phyloP scores from a whole-genome alignment of 164 flowering plant genomes.

The Buxus sempervirens region DNA sequence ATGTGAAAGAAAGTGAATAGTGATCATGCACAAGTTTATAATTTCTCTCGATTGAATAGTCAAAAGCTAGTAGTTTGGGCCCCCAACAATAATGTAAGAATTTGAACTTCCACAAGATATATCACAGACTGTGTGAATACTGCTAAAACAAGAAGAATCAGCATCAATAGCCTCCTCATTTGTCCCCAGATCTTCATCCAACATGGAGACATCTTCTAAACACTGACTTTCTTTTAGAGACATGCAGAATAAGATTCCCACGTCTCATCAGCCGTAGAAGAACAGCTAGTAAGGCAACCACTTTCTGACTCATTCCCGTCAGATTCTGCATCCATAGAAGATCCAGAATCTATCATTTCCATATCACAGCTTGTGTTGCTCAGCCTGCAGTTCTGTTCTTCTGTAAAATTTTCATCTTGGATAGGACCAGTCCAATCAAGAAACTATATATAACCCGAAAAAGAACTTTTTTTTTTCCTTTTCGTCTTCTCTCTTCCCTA shows the following conservation, averaged over 20 bases:
- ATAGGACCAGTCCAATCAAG: not conserved
- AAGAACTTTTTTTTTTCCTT: too few species aligned
- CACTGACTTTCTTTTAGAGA: constrained; percentile 8
- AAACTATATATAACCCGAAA: too few species aligned
- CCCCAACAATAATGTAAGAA: constrained; percentile 9
- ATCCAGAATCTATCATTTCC: not conserved
- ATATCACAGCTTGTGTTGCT: not conserved
- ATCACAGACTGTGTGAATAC: constrained; percentile 23
- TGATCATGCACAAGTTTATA: constrained; percentile 1
- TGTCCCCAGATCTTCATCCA: constrained; percentile 17
- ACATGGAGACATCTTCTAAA: constrained; percentile 13
- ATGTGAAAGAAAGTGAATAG: not conserved
- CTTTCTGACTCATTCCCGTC: constrained; percentile 16
- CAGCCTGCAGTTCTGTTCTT: constrained; percentile 3
- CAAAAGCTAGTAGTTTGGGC: constrained; percentile 1
- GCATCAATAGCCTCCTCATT: not conserved
- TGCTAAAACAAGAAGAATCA: constrained; percentile 18
- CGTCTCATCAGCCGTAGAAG: constrained; percentile 22
- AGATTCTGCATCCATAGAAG: constrained; percentile 4
- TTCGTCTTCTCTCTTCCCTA: too few species aligned
- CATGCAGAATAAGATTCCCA: constrained; percentile 19
- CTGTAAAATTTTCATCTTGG: constrained; percentile 13
- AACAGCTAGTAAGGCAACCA: constrained; percentile 14
- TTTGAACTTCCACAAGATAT: constrained; percentile 14
- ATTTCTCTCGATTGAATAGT: not conserved